Conservation (phyloP, 148 eudicot genomes). For the Talinum fruticosum region DNA sequence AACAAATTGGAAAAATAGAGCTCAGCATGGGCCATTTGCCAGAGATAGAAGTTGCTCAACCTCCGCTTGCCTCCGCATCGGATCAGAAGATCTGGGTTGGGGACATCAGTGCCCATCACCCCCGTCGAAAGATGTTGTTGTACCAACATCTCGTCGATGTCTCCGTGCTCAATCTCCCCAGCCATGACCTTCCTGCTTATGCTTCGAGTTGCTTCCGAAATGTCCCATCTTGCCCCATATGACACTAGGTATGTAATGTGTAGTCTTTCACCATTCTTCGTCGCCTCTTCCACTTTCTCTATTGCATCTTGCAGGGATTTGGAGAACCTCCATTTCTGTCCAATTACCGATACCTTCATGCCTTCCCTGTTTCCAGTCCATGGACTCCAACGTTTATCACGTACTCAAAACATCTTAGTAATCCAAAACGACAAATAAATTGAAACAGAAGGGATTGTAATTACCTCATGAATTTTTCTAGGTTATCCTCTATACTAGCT, state of each 20-base stretch:
- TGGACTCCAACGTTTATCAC: no score
- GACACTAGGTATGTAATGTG: conserved; percentile 10
- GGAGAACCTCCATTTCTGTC: conserved; percentile 9
- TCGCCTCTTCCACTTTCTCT: conserved; percentile 18
- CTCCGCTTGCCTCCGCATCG: conserved; percentile 17
- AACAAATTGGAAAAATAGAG: background rate
- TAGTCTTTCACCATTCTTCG: background rate
- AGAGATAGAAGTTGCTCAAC: conserved; percentile 15
- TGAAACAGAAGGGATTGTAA: no score
- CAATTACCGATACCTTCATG: conserved; percentile 8
- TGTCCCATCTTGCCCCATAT: conserved; percentile 21
- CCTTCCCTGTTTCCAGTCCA: conserved; percentile 10
- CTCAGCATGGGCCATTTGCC: conserved; percentile 16
- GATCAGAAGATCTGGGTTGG: conserved; percentile 17
- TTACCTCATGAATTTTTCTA: conserved; percentile 19
- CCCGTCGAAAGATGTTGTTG: conserved; percentile 12
- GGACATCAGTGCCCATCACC: background rate
- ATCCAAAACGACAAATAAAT: no score
- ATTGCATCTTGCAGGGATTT: conserved; percentile 8
- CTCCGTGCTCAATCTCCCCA: conserved; percentile 11
- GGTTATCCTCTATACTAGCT: conserved; percentile 7
- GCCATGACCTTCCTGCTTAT: conserved; percentile 16
- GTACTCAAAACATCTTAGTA: no score
- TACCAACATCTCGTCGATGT: background rate
- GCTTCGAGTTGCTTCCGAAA: conserved; percentile 8